Conservation (phyloP, 371 early-diverging fungal genomes). For the Mucor racemosus region DNA sequence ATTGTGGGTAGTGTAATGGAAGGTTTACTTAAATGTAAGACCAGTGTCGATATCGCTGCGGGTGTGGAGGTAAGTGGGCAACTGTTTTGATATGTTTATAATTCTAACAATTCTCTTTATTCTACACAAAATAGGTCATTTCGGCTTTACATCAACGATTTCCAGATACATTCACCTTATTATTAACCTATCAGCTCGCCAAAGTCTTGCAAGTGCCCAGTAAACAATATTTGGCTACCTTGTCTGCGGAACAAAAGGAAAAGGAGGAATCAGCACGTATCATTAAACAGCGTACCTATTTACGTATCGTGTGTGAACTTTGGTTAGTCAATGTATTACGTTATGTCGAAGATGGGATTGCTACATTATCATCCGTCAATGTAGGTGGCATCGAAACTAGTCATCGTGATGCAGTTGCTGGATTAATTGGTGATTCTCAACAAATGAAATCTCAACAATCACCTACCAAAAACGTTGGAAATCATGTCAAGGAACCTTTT, state of each 20-base stretch:
- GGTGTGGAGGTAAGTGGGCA: slow-evolving; percentile 71
- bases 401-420: slow-evolving; percentile 62
- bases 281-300: slow-evolving; percentile 66
- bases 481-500: slow-evolving; percentile 27
- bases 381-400: slow-evolving; percentile 50
- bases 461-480: neutral
- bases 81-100: neutral
- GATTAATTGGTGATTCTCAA: slow-evolving; percentile 44
- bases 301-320: slow-evolving; percentile 83
- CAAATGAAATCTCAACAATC: neutral
- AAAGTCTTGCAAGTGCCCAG: slow-evolving; percentile 59
- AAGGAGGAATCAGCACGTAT: slow-evolving; percentile 83
- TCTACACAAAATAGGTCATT: slow-evolving; percentile 55
- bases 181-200: slow-evolving; percentile 65
- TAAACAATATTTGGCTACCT: slow-evolving; percentile 57
- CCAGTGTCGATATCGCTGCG: slow-evolving; percentile 75
- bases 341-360: slow-evolving; percentile 68
- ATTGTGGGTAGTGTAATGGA: slow-evolving; percentile 85
- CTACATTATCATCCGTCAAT: slow-evolving; percentile 54
- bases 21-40: slow-evolving; percentile 73
- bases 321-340: slow-evolving; percentile 84
- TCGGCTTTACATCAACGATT: slow-evolving; percentile 93
- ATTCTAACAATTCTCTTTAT: neutral
- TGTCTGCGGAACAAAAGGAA: slow-evolving; percentile 82
- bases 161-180: slow-evolving; percentile 75